Evolutionary conservation across 441 rosid genomes (phyloP), one percentile per base, ranked within the genome.

Genomic region (Kokia cookei): DNA sequence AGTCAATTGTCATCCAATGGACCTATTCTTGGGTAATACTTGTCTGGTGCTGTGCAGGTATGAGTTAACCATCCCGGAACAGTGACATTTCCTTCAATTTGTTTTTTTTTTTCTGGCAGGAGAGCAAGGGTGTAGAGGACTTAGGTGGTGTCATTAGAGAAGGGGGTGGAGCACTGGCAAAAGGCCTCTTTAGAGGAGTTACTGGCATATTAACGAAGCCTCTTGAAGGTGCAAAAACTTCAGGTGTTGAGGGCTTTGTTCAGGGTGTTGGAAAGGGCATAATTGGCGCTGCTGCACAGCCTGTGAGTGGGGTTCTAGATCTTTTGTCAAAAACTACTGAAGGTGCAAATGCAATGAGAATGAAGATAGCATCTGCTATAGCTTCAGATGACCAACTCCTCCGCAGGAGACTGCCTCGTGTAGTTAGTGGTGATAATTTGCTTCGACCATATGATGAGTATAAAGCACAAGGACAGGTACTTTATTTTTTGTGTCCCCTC

Each of bases 271-370:
- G 99, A 67, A 96, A 96, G 85, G 98, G 99, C 75, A 82, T 92
- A 79, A 94, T 93, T 27, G 99, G 98, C 72, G 99, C 89, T 76
- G 98, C 99, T 84, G 99, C 98, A 66, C 99, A 96, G 80, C 98
- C 98, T 61, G 99, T 96, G 77, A 94, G 99, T 66, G 98, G 99
- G 76, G 98, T 92, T 80, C 82, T 96, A 85, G 99, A 96, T 89
- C 96, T 94, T 80, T 78, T 94, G 86, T 96, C 99, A 4, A 96
- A 94, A 82, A 94, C 98, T 78, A 96, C 98, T 15, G 99, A 96
- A 89, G 99, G 99, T 80, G 99, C 99, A 72, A 96, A 96, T 87
- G 99, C 98, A 68, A 84, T 96, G 93, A 89, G 98, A 86, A 91
- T 94, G 97, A 94, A 94, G 85, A 92, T 96, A 80, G 84, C 92